A percentile compares a stretch with the other conserved stretches of the same genome.
These are phyloP conservation scores for Populus nigra DNA, from an alignment of 345 rosid genomes.

Conservation along the genomic window DNA sequence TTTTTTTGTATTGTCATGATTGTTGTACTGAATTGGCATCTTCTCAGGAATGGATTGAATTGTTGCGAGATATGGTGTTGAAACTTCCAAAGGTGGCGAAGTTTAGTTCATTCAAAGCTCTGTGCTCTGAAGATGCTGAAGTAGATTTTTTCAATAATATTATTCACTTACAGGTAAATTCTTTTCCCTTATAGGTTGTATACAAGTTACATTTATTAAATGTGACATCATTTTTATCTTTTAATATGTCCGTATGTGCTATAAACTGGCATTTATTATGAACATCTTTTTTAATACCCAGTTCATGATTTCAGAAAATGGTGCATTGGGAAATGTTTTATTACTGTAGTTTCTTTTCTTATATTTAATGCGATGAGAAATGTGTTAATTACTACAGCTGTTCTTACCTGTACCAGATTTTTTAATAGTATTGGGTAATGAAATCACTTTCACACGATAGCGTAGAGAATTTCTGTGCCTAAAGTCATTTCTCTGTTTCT, in stretches of 20 bases:
- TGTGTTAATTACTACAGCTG: no score
- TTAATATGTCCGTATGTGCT: neutral
- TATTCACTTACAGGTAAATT: slow-evolving; percentile 68
- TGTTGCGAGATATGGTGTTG: slow-evolving; percentile 70
- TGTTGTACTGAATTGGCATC: slow-evolving; percentile 15
- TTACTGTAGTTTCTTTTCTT: no score
- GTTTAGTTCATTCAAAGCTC: slow-evolving; percentile 53
- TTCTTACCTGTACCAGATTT: neutral
- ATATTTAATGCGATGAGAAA: neutral
- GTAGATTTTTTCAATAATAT: slow-evolving; percentile 79
- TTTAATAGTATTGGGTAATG: neutral
- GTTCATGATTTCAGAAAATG: no score
- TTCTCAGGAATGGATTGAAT: slow-evolving; percentile 83
- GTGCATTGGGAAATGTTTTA: no score
- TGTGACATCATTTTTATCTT: neutral
- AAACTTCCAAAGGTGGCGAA: slow-evolving; percentile 67
- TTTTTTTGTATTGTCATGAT: slow-evolving; percentile 4
- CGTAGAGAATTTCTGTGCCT: neutral
- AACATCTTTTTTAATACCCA: no score
- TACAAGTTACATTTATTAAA: neutral
- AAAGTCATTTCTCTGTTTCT: neutral
- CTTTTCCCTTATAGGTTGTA: slow-evolving; percentile 2
- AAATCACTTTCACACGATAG: neutral
- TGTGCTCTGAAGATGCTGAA: slow-evolving; percentile 82
- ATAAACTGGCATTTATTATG: no score